These are phyloP conservation scores for Amauroascus verrucosus DNA, from an alignment of 2,329 filamentous ascomycete genomes.

Conservation along the genomic window DNA sequence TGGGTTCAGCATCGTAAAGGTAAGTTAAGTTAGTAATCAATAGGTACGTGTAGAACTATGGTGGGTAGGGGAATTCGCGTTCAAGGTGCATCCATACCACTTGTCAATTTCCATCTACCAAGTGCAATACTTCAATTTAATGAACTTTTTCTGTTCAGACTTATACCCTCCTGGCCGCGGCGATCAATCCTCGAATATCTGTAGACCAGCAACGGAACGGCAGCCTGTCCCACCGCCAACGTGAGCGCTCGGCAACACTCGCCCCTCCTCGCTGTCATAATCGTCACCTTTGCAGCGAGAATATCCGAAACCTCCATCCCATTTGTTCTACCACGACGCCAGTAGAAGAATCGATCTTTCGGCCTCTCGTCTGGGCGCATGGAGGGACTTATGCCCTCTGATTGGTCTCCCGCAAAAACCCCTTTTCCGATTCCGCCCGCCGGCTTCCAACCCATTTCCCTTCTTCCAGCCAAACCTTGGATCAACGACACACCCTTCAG, in stretches of 20 bases:
- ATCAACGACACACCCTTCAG: background rate
- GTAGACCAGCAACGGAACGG: no score
- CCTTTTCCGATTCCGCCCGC: constrained; percentile 8
- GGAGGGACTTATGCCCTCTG: constrained; percentile 27
- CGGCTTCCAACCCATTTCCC: background rate
- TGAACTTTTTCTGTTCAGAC: no score
- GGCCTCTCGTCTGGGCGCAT: constrained; percentile 29
- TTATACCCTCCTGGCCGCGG: no score
- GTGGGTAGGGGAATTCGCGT: no score
- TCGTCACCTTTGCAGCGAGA: background rate
- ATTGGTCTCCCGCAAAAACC: constrained; percentile 26
- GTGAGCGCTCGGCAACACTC: background rate
- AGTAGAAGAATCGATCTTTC: background rate
- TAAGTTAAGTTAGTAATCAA: no score
- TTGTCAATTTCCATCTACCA: no score
- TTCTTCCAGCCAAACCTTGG: background rate
- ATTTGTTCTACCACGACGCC: background rate
- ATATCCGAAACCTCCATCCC: background rate
- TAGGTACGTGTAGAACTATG: no score
- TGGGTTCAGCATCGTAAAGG: no score
- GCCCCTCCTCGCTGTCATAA: background rate
- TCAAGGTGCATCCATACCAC: no score
- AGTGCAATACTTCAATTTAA: no score
- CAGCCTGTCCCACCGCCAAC: background rate
- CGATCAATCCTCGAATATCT: no score